Conservation (phyloP, 805 yeast species). For the Saturnispora sanitii region DNA sequence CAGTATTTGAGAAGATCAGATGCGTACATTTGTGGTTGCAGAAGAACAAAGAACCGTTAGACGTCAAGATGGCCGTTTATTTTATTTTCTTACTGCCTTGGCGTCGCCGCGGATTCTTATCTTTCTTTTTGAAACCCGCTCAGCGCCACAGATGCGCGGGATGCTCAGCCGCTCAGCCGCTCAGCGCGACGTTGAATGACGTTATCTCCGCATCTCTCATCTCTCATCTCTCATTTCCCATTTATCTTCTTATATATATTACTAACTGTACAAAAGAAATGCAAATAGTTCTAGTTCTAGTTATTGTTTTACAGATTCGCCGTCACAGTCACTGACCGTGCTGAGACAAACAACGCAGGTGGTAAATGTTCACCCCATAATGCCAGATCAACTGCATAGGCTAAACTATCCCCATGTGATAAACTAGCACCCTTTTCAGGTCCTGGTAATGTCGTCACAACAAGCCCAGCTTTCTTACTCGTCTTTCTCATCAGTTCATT, state of each 20-base stretch:
- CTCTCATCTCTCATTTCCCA: no score
- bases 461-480: conserved; percentile 40
- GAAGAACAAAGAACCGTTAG: background rate
- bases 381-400: conserved; percentile 67
- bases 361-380: conserved; percentile 78
- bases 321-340: conserved; percentile 93
- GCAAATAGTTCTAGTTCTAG: no score
- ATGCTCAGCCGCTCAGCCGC: no score
- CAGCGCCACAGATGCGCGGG: background rate
- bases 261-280: no score
- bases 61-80: background rate
- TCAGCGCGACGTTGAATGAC: no score
- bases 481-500: conserved; percentile 68
- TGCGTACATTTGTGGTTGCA: conserved; percentile 3
- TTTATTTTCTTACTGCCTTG: background rate
- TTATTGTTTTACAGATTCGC: conserved; percentile 47
- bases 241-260: no score
- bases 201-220: no score
- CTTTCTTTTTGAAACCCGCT: background rate
- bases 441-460: conserved; percentile 84
- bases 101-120: background rate
- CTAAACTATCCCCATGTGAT: conserved; percentile 55
- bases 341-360: conserved; percentile 72
- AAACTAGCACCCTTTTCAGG: conserved; percentile 78
- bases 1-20: conserved; percentile 15